phyloP scores from a whole-genome alignment of 1,139 yeast species.

The Diutina mesorugosa region DNA sequence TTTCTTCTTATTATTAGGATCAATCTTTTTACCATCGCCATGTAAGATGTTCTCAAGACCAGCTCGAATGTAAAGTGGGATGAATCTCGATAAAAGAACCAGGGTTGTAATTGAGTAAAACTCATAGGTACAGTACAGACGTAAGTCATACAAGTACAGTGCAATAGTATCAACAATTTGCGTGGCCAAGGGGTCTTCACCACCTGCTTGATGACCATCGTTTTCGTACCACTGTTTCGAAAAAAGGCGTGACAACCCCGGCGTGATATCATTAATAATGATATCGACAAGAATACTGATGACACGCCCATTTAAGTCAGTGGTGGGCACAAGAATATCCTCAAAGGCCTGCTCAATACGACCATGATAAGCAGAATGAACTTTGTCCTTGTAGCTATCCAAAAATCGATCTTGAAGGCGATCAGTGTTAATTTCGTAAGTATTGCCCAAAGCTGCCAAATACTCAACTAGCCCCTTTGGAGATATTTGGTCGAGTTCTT shows the following conservation, averaged over 20 bases:
- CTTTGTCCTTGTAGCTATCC: constrained; percentile 50
- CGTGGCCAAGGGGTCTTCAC: constrained; percentile 31
- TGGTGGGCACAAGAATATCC: constrained; percentile 60
- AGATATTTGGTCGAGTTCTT: constrained; percentile 38
- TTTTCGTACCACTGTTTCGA: constrained; percentile 31
- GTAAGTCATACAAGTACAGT: constrained; percentile 61
- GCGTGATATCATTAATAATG: constrained; percentile 54
- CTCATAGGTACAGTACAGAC: constrained; percentile 34
- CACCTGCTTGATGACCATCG: neutral
- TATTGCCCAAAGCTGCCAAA: constrained; percentile 68
- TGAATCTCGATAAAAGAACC: constrained; percentile 27
- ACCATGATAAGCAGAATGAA: constrained; percentile 49
- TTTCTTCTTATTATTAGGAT: constrained; percentile 39
- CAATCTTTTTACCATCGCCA: constrained; percentile 42
- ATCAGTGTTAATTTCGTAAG: constrained; percentile 77
- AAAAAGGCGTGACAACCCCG: constrained; percentile 28
- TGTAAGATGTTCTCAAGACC: constrained; percentile 34
- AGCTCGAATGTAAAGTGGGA: constrained; percentile 31
- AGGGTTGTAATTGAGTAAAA: constrained; percentile 32
- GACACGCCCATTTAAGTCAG: constrained; percentile 61
- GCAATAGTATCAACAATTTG: constrained; percentile 60
- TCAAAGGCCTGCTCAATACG: constrained; percentile 46
- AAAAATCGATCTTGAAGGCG: constrained; percentile 67
- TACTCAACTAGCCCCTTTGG: constrained; percentile 77
- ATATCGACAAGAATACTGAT: constrained; percentile 52